phyloP scores from a whole-genome alignment of 768 basidiomycete species.

The Inosperma sp. region DNA sequence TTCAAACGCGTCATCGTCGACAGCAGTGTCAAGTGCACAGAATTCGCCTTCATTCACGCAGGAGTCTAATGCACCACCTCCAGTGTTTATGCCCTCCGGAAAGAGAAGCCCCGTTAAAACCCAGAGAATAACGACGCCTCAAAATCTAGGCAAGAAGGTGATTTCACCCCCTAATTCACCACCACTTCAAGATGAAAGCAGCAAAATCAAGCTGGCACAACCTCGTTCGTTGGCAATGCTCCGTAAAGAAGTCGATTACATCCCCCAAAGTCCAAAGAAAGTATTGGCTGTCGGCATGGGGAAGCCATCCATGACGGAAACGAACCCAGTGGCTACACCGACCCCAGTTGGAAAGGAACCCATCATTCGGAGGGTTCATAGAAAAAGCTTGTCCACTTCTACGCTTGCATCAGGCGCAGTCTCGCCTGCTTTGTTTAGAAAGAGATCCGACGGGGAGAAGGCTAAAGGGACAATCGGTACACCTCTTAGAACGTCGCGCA shows the following conservation, averaged over 20 bases:
- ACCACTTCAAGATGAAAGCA: conserved; percentile 11
- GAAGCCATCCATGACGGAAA: not conserved
- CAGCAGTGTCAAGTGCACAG: conserved; percentile 5
- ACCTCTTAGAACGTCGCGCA: not conserved
- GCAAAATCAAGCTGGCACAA: conserved; percentile 21
- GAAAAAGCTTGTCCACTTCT: conserved; percentile 21
- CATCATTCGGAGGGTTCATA: conserved; percentile 15
- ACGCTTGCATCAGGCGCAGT: not conserved
- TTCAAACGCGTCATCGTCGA: conserved; percentile 24
- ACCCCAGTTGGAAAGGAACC: conserved; percentile 8
- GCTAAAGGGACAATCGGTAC: conserved; percentile 6
- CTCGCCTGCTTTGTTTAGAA: not conserved
- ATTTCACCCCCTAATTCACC: conserved; percentile 15
- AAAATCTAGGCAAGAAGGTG: conserved; percentile 37
- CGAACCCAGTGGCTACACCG: not conserved
- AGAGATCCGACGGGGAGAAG: conserved; percentile 6
- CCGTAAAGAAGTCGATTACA: conserved; percentile 65
- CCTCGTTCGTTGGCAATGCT: conserved; percentile 55
- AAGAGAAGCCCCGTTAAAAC: conserved; percentile 9
- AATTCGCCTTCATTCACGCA: not conserved
- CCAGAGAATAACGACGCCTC: not conserved
- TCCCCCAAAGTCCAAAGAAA: conserved; percentile 68
- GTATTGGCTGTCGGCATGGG: conserved; percentile 14
- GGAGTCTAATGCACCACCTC: not conserved
- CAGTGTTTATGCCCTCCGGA: conserved; percentile 4